Percentiles rank a stretch among this genome's conserved stretches.
Conservation (phyloP, 1,284 basidiomycete species). For the Papiliotrema flavescens region DNA sequence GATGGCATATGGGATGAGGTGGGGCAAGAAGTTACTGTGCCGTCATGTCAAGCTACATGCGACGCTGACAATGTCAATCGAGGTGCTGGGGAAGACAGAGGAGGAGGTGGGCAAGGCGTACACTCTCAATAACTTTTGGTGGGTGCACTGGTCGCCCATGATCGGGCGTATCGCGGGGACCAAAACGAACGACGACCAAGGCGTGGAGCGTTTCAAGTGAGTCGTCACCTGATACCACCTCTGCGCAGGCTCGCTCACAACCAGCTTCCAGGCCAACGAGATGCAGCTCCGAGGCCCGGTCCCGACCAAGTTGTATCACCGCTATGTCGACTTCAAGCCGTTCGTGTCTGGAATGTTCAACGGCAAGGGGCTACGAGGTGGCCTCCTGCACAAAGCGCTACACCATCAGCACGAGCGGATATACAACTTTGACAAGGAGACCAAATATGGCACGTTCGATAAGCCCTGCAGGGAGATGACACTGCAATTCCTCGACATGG, state of each 20-base stretch:
- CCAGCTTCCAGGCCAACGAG: slow-evolving; percentile 54
- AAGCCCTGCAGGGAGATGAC: slow-evolving; percentile 42
- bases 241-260: neutral
- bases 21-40: slow-evolving; percentile 13
- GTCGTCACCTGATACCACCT: slow-evolving; percentile 4
- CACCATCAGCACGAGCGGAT: slow-evolving; percentile 53
- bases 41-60: slow-evolving; percentile 19
- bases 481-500: slow-evolving; percentile 52
- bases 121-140: slow-evolving; percentile 50
- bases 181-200: slow-evolving; percentile 24
- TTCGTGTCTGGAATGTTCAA: slow-evolving; percentile 53
- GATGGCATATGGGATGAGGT: slow-evolving; percentile 44
- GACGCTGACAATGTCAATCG: slow-evolving; percentile 32
- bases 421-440: slow-evolving; percentile 51
- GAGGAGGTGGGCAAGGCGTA: slow-evolving; percentile 49
- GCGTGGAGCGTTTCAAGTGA: slow-evolving; percentile 31
- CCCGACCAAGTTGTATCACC: slow-evolving; percentile 52
- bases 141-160: slow-evolving; percentile 42
- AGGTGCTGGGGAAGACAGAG: slow-evolving; percentile 48
- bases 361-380: slow-evolving; percentile 47
- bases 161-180: slow-evolving; percentile 40
- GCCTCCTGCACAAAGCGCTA: slow-evolving; percentile 49
- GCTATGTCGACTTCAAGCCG: slow-evolving; percentile 53
- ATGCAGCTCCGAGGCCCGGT: slow-evolving; percentile 54
- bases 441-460: slow-evolving; percentile 46